A percentile compares a stretch with the other conserved stretches of the same genome.
phyloP scores from a whole-genome alignment of 768 basidiomycete genomes.

The Leccinum imitatum region DNA sequence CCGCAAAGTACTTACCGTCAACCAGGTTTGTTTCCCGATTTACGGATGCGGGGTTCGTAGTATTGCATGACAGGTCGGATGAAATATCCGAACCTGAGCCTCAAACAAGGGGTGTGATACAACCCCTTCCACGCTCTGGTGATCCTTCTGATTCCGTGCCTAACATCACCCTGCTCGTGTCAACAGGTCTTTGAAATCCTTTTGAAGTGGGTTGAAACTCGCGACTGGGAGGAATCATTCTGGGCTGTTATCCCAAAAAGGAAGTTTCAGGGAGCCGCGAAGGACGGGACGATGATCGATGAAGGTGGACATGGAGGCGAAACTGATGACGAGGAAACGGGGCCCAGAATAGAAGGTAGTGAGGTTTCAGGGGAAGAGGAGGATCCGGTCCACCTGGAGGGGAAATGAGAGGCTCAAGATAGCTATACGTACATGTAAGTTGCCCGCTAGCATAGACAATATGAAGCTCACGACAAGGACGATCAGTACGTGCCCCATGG shows the following conservation, averaged over 20 bases:
- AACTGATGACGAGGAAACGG: neutral
- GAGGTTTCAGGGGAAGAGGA: neutral
- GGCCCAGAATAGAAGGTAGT: neutral
- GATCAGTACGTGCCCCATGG: constrained; percentile 41
- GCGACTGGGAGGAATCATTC: constrained; percentile 85
- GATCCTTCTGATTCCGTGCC: constrained; percentile 5
- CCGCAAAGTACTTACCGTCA: constrained; percentile 95
- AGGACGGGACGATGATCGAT: neutral
- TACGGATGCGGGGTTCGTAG: neutral
- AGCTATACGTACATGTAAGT: no score
- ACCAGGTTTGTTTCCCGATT: constrained; percentile 55
- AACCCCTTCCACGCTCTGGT: neutral
- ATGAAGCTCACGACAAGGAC: neutral
- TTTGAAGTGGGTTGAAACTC: constrained; percentile 81
- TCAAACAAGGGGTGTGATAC: neutral
- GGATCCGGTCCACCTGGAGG: neutral
- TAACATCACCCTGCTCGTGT: constrained; percentile 2
- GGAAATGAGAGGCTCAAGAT: neutral
- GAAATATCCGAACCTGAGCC: neutral
- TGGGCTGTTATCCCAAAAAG: constrained; percentile 88
- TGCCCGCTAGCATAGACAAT: neutral
- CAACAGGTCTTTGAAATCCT: constrained; percentile 82
- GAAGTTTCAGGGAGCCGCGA: constrained; percentile 59
- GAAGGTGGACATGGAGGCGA: neutral
- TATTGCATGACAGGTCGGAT: constrained; percentile 4